phyloP scores from a whole-genome alignment of 805 yeast species.

The Diddensiella caesifluorescens region DNA sequence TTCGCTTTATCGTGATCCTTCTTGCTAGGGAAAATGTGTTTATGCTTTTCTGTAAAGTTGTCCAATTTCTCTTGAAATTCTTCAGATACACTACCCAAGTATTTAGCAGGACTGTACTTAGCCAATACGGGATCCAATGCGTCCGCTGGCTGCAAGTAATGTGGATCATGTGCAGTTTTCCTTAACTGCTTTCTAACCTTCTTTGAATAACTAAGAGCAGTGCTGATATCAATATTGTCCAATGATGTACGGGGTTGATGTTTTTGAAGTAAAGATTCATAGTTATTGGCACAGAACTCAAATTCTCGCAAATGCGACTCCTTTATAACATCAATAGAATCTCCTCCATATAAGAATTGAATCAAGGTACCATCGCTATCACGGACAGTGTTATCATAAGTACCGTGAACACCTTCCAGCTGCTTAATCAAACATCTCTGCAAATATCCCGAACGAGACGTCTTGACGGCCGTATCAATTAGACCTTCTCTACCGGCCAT shows the following conservation, averaged over 20 bases:
- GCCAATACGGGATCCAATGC: conserved; percentile 90
- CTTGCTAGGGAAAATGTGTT: conserved; percentile 46
- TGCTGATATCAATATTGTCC: conserved; percentile 74
- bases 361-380: conserved; percentile 91
- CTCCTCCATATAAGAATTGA: conserved; percentile 97
- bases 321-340: conserved; percentile 87
- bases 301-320: conserved; percentile 93
- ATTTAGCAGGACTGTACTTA: conserved; percentile 80
- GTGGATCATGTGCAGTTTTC: conserved; percentile 59
- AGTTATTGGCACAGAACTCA: conserved; percentile 87
- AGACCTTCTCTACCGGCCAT: conserved; percentile 99
- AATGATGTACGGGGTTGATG: conserved; percentile 70
- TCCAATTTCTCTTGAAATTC: conserved; percentile 79
- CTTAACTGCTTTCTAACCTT: conserved; percentile 61
- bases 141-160: conserved; percentile 50
- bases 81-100: conserved; percentile 90
- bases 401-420: conserved; percentile 91
- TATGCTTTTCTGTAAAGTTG: conserved; percentile 52
- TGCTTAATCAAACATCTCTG: conserved; percentile 98
- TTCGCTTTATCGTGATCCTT: conserved; percentile 43
- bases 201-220: conserved; percentile 76
- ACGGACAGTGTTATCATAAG: conserved; percentile 92
- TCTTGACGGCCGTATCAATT: conserved; percentile 98
- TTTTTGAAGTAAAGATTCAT: conserved; percentile 76
- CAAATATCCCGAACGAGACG: conserved; percentile 95